A percentile compares a stretch with the other conserved stretches of the same genome.
Conservation (phyloP, 2,329 filamentous ascomycete genomes). For the Talaromyces piceae region DNA sequence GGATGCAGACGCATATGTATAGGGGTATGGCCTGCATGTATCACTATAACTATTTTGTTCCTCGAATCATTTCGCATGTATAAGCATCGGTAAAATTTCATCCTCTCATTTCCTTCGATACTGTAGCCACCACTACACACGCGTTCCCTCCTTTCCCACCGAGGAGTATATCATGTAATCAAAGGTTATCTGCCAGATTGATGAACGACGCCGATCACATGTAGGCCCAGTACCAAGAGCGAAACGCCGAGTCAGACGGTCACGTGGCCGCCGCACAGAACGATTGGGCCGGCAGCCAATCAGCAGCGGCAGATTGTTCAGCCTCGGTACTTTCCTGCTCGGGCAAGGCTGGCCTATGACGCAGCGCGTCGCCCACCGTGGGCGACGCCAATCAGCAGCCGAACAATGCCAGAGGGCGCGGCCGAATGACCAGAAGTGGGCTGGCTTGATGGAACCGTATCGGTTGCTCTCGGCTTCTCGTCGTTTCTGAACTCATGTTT, state of each 20-base stretch:
- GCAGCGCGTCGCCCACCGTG: slow-evolving; percentile 4
- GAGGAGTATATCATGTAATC: not conserved
- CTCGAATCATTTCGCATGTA: slow-evolving; percentile 3
- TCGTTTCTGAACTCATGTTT: not conserved
- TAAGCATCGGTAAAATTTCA: slow-evolving; percentile 3
- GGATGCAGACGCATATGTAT: slow-evolving; percentile 5
- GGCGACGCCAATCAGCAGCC: slow-evolving; percentile 15
- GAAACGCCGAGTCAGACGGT: not conserved
- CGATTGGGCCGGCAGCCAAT: not conserved
- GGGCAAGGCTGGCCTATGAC: slow-evolving; percentile 11
- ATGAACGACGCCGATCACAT: not conserved
- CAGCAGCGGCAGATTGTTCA: not conserved
- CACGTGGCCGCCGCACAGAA: not conserved
- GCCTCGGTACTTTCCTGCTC: slow-evolving; percentile 18
- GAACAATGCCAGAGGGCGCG: not conserved
- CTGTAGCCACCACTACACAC: no score
- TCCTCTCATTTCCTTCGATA: no score
- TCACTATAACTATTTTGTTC: slow-evolving; percentile 8
- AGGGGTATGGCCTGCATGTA: slow-evolving; percentile 10
- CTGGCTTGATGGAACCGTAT: not conserved
- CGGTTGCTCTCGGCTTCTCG: not conserved
- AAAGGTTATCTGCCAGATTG: not conserved
- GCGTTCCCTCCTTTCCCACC: no score
- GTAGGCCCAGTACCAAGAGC: no score
- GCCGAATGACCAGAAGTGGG: not conserved